A percentile compares a stretch with the other conserved stretches of the same genome.
Conservation (phyloP, 192 early-diverging fungal genomes). For the Gonapodya prolifera region DNA sequence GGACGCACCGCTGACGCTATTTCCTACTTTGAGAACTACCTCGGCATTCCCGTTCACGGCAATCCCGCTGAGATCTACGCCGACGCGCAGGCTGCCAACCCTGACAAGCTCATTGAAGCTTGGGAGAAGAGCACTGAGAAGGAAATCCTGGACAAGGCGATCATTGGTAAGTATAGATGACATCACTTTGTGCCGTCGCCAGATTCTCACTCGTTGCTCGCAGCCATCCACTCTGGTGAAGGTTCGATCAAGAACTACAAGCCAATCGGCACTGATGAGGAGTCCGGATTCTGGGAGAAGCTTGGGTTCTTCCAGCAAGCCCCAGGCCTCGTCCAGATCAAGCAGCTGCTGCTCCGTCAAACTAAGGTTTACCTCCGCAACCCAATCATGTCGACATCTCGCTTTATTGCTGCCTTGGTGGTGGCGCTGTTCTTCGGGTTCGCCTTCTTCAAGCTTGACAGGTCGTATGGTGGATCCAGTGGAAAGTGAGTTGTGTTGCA, state of each 20-base stretch:
- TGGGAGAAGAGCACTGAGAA: background rate
- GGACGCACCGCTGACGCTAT: background rate
- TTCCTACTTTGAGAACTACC: background rate
- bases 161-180: background rate
- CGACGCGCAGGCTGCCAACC: constrained; percentile 6
- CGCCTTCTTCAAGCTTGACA: constrained; percentile 9
- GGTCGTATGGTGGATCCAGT: background rate
- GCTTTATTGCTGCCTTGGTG: constrained; percentile 8
- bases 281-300: background rate
- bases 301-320: constrained; percentile 14
- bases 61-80: constrained; percentile 10
- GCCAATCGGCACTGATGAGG: background rate
- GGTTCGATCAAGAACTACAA: constrained; percentile 9
- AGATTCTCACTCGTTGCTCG: background rate
- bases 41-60: constrained; percentile 4
- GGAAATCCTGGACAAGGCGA: background rate
- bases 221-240: constrained; percentile 7
- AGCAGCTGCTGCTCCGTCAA: constrained; percentile 4
- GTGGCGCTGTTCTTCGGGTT: constrained; percentile 10
- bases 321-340: background rate
- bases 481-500: background rate
- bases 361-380: constrained; percentile 5
- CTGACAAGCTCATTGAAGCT: constrained; percentile 7
- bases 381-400: constrained; percentile 8
- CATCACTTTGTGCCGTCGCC: background rate